Base-by-base conservation (phyloP, 768 basidiomycete species). In the Pleurotus salmoneostramineus region DNA sequence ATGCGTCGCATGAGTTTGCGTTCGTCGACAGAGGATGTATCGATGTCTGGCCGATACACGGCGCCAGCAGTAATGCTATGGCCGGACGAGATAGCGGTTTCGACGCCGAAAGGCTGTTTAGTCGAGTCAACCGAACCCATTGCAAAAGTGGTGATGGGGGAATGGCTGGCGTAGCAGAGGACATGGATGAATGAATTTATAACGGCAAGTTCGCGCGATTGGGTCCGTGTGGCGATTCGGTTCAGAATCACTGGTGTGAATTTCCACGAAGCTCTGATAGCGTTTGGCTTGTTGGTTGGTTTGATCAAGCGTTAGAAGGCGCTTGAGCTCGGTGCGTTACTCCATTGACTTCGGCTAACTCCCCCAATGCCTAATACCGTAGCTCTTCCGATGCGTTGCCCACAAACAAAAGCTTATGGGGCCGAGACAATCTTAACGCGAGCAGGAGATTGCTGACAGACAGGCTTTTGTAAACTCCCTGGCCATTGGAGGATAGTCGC, bases 1-100 rank as follows among this genome's bases (percentile, higher is more conserved):
- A 89, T 81, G 67, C 79, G 86, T 46, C 86, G 72, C 40, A 81
- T 68, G 27, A 89, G 74, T 55, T 72, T 79, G 49, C 70, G 74
- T 66, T 85, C 85, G 63, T 88, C 74, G 47, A 89, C 64, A 10
- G 66, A 62, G 37, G 80, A 80, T 3, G 75, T 78, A 62, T 84
- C 81, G n/a, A 83, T 69, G 11, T 81, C 78, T 10, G 79, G 74
- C 37, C 74, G 75, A 65, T 83, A 85, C 14, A 78, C 27, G 51
- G 70, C 58, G 60, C 43, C 34, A 33, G 52, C 40, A 42, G 36
- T 42, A 11, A 55, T 4, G 32, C 52, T 55, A 27, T 40, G 52
- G n/a, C 52, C 40, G 27, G 52, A 55, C 27, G 17, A 40, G 12
- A 42, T 43, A 5, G 40, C 52, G 17, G 40, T 55, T 14, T 43